A percentile compares a stretch with the other conserved stretches of the same genome.
Evolutionary conservation across 2,329 filamentous ascomycete genomes (phyloP).

Genomic region (Trichoderma gracile): DNA sequence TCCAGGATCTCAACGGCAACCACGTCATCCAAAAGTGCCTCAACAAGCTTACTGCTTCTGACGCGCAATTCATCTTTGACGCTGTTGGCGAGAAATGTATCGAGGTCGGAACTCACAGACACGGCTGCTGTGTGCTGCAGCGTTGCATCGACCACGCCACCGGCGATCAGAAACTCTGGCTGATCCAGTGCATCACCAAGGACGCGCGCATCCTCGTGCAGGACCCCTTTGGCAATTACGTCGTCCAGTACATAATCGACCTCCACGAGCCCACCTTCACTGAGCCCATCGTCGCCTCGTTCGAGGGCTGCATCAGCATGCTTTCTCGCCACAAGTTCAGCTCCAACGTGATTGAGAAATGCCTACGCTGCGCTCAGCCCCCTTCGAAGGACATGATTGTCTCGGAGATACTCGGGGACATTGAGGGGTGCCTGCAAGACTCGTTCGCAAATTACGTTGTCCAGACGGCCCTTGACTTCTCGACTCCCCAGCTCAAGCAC

Average conservation of each 20-base stretch:
- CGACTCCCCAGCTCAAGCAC: slow-evolving; percentile 70
- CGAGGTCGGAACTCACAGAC: slow-evolving; percentile 91
- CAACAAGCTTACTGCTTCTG: slow-evolving; percentile 81
- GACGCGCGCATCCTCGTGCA: slow-evolving; percentile 89
- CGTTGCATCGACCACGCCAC: slow-evolving; percentile 97
- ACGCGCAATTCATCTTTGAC: slow-evolving; percentile 96
- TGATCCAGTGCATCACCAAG: slow-evolving; percentile 83
- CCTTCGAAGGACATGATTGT: slow-evolving; percentile 79
- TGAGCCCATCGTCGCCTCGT: slow-evolving; percentile 80
- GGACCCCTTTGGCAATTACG: slow-evolving; percentile 97
- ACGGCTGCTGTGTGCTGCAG: slow-evolving; percentile 96
- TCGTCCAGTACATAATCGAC: slow-evolving; percentile 97
- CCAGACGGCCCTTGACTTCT: slow-evolving; percentile 89
- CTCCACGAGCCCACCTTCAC: slow-evolving; percentile 86
- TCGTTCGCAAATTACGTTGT: slow-evolving; percentile 97
- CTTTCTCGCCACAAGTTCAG: slow-evolving; percentile 97
- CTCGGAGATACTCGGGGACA: slow-evolving; percentile 78
- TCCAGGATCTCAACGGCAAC: slow-evolving; percentile 97
- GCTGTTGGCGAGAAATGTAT: slow-evolving; percentile 86
- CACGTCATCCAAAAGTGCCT: slow-evolving; percentile 99
- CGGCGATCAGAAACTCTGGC: slow-evolving; percentile 80
- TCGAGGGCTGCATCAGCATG: slow-evolving; percentile 69
- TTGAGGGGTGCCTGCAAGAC: slow-evolving; percentile 87
- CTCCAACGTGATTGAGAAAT: slow-evolving; percentile 98
- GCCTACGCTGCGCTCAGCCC: slow-evolving; percentile 77